Base-by-base conservation (phyloP, 2,329 filamentous ascomycete genomes). In the Fusarium penzigii region DNA sequence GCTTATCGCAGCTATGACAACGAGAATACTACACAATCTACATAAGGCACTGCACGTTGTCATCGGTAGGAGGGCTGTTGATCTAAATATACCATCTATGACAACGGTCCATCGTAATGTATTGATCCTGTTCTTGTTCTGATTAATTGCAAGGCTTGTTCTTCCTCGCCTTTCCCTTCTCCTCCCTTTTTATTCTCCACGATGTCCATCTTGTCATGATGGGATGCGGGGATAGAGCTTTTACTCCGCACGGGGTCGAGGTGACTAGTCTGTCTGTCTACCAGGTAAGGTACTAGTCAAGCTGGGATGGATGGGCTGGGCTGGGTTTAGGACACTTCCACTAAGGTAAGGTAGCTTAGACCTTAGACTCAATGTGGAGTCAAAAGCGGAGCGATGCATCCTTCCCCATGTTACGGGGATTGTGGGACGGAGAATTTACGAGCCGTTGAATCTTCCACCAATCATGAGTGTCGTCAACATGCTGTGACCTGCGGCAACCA, bases 221-320 rank as follows among this genome's bases (percentile, higher is more conserved):
- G 39, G 20, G 34, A 51, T 57, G 57, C 57, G 57, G 57, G 57
- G 57, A 60, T 58, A 49, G 56, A 44, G 36, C 45, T 47, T 55
- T 17, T 59, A 59, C 57, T 59, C 57, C 57, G 57, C 57, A 59
- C 54, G 51, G 57, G 48, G 16, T 43, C 14, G 44, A 34, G 44
- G 40, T 12, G 16, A 32, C 20, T 29, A 20, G 49, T 46, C 20
- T 25, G 51, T 32, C 38, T 25, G 47, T 47, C 20, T 25, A 25
- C 20, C 20, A n/a, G n/a, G n/a, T 55, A 57, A 57, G 57, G 57
- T 45, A 50, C 42, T 16, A 38, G 39, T 16, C 17, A 38, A 49
- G n/a, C 41, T 42, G 47, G 47, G 47, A 29, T 42, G 20, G 20
- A 4, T 25, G 7, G 20, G 7, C 20, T 25, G 7, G 20, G 20